Evolutionary conservation across 371 early-diverging fungal species (phyloP).

Genomic region (Rhizopus stolonifer): DNA sequence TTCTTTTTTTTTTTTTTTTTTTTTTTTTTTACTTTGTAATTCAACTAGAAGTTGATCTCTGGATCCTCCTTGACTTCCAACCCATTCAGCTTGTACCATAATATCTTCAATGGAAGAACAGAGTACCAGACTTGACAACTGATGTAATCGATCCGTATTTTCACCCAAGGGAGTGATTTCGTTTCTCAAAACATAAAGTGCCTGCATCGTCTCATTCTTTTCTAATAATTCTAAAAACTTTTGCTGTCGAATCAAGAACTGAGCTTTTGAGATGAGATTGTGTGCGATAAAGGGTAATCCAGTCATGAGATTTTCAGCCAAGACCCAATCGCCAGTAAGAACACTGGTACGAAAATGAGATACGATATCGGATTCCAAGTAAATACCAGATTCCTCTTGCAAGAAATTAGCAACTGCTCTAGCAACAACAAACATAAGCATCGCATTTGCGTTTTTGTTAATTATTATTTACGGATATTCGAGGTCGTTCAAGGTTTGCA

Average conservation of each 20-base stretch:
- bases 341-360: conserved; percentile 63
- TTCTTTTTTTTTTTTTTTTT: background rate
- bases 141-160: conserved; percentile 60
- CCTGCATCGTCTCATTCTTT: conserved; percentile 54
- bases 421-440: background rate
- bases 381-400: conserved; percentile 72
- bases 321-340: conserved; percentile 73
- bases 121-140: conserved; percentile 65
- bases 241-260: conserved; percentile 76
- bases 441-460: too few relatives aligned
- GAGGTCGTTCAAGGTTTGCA: conserved; percentile 81
- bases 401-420: conserved; percentile 59
- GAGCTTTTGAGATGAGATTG: conserved; percentile 29
- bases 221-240: conserved; percentile 83
- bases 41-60: conserved; percentile 62
- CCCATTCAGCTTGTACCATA: conserved; percentile 71
- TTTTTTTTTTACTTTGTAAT: conserved; percentile 56
- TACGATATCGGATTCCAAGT: conserved; percentile 63
- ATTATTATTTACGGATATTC: conserved; percentile 69
- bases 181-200: conserved; percentile 66
- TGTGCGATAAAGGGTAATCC: conserved; percentile 27
- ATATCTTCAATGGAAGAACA: conserved; percentile 65
- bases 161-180: conserved; percentile 74
- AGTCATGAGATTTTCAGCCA: conserved; percentile 56
- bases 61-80: conserved; percentile 74